Percentiles rank a stretch among this genome's conserved stretches.
These are phyloP conservation scores for Penstemon davidsonii DNA, from an alignment of 257 asterid genomes.

Conservation along the genomic window DNA sequence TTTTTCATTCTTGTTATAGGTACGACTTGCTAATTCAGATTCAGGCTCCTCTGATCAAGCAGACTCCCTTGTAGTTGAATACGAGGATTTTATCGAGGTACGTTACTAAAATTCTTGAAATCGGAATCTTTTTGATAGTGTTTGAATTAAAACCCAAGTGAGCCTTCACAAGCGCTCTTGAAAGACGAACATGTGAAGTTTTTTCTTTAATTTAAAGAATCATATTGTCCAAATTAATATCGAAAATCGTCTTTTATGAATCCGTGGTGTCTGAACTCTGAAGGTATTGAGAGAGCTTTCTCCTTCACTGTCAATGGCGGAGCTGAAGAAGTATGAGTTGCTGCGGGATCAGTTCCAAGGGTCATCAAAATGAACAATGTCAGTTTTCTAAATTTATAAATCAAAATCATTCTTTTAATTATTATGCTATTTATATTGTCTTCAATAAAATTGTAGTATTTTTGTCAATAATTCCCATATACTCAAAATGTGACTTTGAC, in stretches of 20 bases:
- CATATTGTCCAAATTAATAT: background rate
- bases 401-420: background rate
- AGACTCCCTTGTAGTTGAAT: constrained; percentile 61
- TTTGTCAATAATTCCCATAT: too few species aligned
- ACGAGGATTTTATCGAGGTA: constrained; percentile 85
- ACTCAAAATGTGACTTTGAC: too few species aligned
- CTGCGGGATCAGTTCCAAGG: constrained; percentile 90
- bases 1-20: constrained; percentile 39
- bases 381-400: background rate
- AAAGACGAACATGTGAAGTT: background rate
- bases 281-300: constrained; percentile 81
- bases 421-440: too few species aligned
- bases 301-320: constrained; percentile 89
- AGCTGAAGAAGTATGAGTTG: constrained; percentile 77
- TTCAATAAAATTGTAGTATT: too few species aligned
- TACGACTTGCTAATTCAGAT: constrained; percentile 46
- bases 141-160: background rate
- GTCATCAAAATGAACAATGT: constrained; percentile 45
- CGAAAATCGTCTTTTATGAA: background rate
- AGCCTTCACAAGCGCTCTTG: background rate
- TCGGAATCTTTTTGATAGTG: background rate
- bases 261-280: constrained; percentile 29
- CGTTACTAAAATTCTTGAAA: constrained; percentile 1
- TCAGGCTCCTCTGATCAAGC: constrained; percentile 41
- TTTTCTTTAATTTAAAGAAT: background rate